phyloP scores from a whole-genome alignment of 352 stramenopile genomes.

The Pythium sp. region DNA sequence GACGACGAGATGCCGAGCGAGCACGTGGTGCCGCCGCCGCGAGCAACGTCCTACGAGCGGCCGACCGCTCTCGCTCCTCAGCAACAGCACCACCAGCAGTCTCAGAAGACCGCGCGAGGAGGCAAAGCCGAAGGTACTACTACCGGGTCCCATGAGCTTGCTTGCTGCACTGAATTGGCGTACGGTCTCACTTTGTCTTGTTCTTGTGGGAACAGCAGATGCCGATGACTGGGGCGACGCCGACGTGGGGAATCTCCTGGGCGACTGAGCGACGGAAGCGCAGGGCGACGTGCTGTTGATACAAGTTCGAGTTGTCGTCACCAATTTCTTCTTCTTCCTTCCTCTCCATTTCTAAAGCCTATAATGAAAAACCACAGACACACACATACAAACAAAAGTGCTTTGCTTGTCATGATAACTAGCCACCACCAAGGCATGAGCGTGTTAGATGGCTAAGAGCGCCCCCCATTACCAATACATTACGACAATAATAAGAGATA shows the following conservation, averaged over 20 bases:
- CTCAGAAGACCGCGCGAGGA: conserved; percentile 23
- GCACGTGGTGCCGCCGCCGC: conserved; percentile 33
- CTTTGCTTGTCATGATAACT: not conserved
- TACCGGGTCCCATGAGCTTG: conserved; percentile 3
- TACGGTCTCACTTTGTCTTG: conserved; percentile 12
- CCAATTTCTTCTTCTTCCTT: not conserved
- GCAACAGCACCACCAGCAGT: conserved; percentile 14
- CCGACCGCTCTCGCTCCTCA: conserved; percentile 8
- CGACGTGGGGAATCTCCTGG: conserved; percentile 71
- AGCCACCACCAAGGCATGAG: not conserved
- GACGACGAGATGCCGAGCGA: conserved; percentile 31
- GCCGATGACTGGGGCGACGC: conserved; percentile 79
- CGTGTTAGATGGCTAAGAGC: not conserved
- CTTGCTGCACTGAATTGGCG: conserved; percentile 12
- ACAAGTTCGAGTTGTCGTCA: not conserved
- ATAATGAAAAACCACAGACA: conserved; percentile 2
- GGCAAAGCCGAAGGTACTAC: conserved; percentile 57
- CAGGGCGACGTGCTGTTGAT: not conserved
- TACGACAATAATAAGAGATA: not conserved
- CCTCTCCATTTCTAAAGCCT: not conserved
- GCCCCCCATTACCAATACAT: not conserved
- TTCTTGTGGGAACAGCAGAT: conserved; percentile 28
- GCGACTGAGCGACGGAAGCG: conserved; percentile 33
- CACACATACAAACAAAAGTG: not conserved
- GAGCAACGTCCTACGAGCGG: conserved; percentile 33